Conservation (phyloP, 805 yeast genomes). For the Dipodascopsis uninucleata region DNA sequence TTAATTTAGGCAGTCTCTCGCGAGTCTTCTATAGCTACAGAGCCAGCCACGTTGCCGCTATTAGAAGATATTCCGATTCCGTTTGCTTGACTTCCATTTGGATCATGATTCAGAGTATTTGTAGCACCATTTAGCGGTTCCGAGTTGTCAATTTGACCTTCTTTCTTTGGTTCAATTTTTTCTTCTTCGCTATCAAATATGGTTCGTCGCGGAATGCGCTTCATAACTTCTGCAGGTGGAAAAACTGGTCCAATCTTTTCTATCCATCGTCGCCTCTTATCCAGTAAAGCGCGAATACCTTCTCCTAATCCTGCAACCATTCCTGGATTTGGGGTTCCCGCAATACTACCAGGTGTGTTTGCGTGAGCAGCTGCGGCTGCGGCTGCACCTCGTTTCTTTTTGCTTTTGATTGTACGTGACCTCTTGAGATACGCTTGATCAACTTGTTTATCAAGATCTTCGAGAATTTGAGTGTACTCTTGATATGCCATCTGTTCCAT, state of each 20-base stretch:
- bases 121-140: too few species aligned
- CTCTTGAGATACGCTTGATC: slow-evolving; percentile 90
- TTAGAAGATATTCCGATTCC: too few species aligned
- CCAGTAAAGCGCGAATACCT: slow-evolving; percentile 76
- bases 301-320: slow-evolving; percentile 42
- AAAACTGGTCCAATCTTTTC: slow-evolving; percentile 84
- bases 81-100: too few species aligned
- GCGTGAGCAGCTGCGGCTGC: slow-evolving; percentile 20
- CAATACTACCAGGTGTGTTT: slow-evolving; percentile 29
- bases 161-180: slow-evolving; percentile 91
- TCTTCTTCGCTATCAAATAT: slow-evolving; percentile 79
- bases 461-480: slow-evolving; percentile 83
- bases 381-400: slow-evolving; percentile 45
- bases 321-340: slow-evolving; percentile 26
- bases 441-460: slow-evolving; percentile 92
- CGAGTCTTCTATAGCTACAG: too few species aligned
- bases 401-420: slow-evolving; percentile 66
- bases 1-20: too few species aligned
- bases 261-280: slow-evolving; percentile 86
- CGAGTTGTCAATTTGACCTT: too few species aligned
- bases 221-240: slow-evolving; percentile 61
- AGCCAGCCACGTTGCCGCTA: too few species aligned
- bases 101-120: too few species aligned
- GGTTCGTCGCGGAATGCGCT: slow-evolving; percentile 71
- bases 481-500: slow-evolving; percentile 93